Base-by-base conservation (phyloP, 768 basidiomycete genomes). In the Scleroderma citrinum region DNA sequence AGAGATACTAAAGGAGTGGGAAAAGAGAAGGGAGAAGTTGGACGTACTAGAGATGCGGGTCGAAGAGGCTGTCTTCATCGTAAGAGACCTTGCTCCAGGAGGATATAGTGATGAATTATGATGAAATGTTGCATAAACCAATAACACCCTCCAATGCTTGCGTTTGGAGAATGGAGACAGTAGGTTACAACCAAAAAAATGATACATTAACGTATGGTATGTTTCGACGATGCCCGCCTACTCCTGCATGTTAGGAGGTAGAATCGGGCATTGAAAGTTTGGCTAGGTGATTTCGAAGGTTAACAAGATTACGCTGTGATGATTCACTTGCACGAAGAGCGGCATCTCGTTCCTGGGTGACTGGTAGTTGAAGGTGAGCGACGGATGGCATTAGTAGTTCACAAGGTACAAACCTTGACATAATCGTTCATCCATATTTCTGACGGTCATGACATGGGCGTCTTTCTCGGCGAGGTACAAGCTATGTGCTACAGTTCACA, bases 11-110 rank as follows among this genome's bases (percentile, higher is more conserved):
- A 71, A 69, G 49, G 82, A 83, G 48, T 86, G 92, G 82, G 83
- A 88, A 59, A 73, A 73, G 50, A 87, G 80, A 67, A 72, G 82
- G 57, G 79, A 82, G 62, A 90, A 83, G 69, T 56, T 97, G 64
- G 77, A 77, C 7, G 77, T 91, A 40, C 73, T 96, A 36, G 88
- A 93, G 72, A 79, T 78, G 76, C 79, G 94, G 26, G 83, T 91
- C 16, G 93, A 97, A 58, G 82, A 92, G 65, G 82, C 84, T 47
- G 81, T 96, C 32, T 96, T 97, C 64, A 82, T 98, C 50, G 67
- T 97, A 45, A 81, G 85, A 62, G 93, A 97, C 66, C 74, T 96
- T 37, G 76, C 72, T 54, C 63, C 71, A 31, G 63, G 77, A 43
- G 73, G 74, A 59, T 67, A 67, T 35, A 55, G 67, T 56, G 78